These are phyloP conservation scores for Ophiostoma novo-ulmi DNA, from an alignment of 2,329 filamentous ascomycete genomes.

Conservation along the genomic window DNA sequence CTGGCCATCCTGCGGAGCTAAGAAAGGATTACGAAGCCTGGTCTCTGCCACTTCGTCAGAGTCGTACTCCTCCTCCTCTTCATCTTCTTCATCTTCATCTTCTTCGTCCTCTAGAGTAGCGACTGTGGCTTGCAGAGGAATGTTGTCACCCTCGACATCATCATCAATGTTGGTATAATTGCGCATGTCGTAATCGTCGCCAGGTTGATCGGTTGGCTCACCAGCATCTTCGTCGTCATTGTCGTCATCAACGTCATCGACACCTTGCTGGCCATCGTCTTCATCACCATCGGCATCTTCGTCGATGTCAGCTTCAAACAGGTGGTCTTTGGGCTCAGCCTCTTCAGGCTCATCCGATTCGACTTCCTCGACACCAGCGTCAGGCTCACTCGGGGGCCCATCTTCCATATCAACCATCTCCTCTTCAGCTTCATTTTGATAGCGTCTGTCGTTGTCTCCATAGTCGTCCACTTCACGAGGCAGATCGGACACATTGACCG, in stretches of 20 bases:
- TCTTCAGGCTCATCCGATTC: constrained; percentile 35
- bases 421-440: constrained; percentile 32
- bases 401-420: constrained; percentile 30
- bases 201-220: constrained; percentile 25
- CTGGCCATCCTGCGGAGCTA: background rate
- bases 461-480: constrained; percentile 29
- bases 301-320: constrained; percentile 23
- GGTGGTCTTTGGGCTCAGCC: constrained; percentile 28
- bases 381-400: constrained; percentile 14
- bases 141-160: constrained; percentile 26
- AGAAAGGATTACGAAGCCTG: background rate
- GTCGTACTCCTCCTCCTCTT: constrained; percentile 15
- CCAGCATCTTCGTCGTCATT: constrained; percentile 30
- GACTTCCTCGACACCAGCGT: constrained; percentile 26
- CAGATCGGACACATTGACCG: constrained; percentile 14
- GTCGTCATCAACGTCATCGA: constrained; percentile 25
- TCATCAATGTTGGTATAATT: constrained; percentile 34
- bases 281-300: constrained; percentile 30
- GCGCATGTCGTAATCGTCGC: constrained; percentile 34
- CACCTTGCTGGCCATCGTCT: constrained; percentile 24
- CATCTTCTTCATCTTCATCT: constrained; percentile 24
- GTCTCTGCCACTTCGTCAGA: background rate
- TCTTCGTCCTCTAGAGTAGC: constrained; percentile 26
- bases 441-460: constrained; percentile 29
- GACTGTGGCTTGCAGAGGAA: constrained; percentile 20